Evolutionary conservation across 1,139 yeast genomes (phyloP).

Genomic region (Yamadazyma spencermartinsiae): DNA sequence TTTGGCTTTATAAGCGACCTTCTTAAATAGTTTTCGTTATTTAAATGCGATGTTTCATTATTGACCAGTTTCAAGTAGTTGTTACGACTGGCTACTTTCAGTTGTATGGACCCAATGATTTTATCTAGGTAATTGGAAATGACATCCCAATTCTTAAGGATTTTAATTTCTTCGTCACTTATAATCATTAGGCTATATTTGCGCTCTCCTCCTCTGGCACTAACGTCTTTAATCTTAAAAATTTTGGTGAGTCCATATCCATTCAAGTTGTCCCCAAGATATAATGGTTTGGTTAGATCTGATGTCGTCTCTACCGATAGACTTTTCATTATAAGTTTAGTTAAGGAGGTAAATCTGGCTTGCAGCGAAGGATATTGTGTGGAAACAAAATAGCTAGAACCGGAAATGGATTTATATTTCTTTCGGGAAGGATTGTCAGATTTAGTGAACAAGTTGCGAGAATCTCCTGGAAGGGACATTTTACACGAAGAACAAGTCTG

Average conservation of each 20-base stretch:
- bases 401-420: conserved; percentile 3
- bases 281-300: conserved; percentile 65
- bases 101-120: conserved; percentile 51
- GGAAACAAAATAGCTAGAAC: conserved; percentile 27
- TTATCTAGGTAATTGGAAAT: conserved; percentile 52
- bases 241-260: conserved; percentile 70
- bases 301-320: conserved; percentile 73
- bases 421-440: conserved; percentile 5
- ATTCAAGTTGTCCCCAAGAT: conserved; percentile 66
- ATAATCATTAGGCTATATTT: conserved; percentile 67
- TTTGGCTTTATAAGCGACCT: conserved; percentile 55
- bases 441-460: conserved; percentile 29
- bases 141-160: conserved; percentile 60
- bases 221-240: conserved; percentile 66
- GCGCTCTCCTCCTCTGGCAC: conserved; percentile 79
- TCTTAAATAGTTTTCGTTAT: conserved; percentile 56
- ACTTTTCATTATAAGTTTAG: conserved; percentile 63
- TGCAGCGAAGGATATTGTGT: conserved; percentile 68
- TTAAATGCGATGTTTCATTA: conserved; percentile 18
- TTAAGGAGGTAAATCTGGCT: conserved; percentile 50
- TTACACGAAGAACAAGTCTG: conserved; percentile 64
- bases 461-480: conserved; percentile 45
- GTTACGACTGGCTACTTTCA: conserved; percentile 28
- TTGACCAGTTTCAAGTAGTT: conserved; percentile 12
- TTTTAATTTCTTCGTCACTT: conserved; percentile 54